phyloP scores from a whole-genome alignment of 805 yeast species.

The Barnettozyma wickerhamii region DNA sequence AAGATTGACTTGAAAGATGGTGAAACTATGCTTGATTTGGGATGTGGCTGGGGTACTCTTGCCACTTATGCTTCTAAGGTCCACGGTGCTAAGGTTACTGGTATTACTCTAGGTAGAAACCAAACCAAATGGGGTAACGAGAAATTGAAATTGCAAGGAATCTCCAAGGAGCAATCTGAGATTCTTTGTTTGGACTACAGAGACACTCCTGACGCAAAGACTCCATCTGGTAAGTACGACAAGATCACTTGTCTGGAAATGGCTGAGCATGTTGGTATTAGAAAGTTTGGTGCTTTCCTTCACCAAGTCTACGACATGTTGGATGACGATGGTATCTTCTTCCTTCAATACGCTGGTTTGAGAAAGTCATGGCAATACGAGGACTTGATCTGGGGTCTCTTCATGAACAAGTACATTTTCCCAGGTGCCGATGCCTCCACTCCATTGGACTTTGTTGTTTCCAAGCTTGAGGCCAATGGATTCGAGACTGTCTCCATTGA shows the following conservation, averaged over 20 bases:
- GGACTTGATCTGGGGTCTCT: slow-evolving; percentile 90
- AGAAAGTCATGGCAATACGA: slow-evolving; percentile 94
- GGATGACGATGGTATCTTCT: slow-evolving; percentile 88
- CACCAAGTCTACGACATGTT: slow-evolving; percentile 79
- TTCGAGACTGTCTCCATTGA: slow-evolving; percentile 82
- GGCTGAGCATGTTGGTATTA: slow-evolving; percentile 95
- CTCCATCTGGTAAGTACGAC: slow-evolving; percentile 49
- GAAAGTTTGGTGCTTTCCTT: slow-evolving; percentile 73
- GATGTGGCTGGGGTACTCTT: slow-evolving; percentile 97
- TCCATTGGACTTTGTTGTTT: slow-evolving; percentile 79
- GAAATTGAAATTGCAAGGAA: slow-evolving; percentile 63
- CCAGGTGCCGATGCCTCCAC: slow-evolving; percentile 98
- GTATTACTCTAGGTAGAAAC: slow-evolving; percentile 84
- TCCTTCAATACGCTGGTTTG: slow-evolving; percentile 83
- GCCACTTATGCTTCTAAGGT: slow-evolving; percentile 79
- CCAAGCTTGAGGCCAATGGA: slow-evolving; percentile 75
- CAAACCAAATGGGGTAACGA: slow-evolving; percentile 88
- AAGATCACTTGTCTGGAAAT: slow-evolving; percentile 89
- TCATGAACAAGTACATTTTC: slow-evolving; percentile 94
- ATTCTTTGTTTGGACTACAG: slow-evolving; percentile 85
- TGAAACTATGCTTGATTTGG: slow-evolving; percentile 76
- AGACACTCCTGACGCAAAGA: slow-evolving; percentile 75
- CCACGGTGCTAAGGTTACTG: slow-evolving; percentile 84
- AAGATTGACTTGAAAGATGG: slow-evolving; percentile 71
- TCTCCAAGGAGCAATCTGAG: slow-evolving; percentile 61